Conservation (phyloP, 2,329 filamentous ascomycete species). For the Botrytis porri region DNA sequence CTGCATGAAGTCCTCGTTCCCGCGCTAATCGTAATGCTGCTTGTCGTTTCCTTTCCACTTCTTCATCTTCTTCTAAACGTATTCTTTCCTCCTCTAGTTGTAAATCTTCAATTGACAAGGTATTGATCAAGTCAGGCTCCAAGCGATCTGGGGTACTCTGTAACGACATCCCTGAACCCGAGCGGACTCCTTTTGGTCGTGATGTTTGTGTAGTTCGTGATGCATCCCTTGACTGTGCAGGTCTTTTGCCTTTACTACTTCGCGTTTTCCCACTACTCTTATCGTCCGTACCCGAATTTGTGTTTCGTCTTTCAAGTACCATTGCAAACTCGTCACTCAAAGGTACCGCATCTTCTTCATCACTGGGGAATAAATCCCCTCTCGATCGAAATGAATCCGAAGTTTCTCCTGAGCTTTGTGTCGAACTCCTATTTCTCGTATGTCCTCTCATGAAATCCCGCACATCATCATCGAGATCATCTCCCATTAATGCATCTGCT, state of each 20-base stretch:
- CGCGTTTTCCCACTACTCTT: conserved; percentile 64
- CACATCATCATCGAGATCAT: conserved; percentile 33
- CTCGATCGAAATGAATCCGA: conserved; percentile 83
- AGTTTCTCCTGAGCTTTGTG: conserved; percentile 75
- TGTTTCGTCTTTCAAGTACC: conserved; percentile 69
- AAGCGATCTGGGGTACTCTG: conserved; percentile 38
- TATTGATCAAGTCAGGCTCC: conserved; percentile 41
- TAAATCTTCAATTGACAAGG: conserved; percentile 51
- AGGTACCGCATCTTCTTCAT: conserved; percentile 82
- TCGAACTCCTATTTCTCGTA: conserved; percentile 63
- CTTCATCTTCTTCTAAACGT: conserved; percentile 49
- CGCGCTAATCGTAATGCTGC: conserved; percentile 52
- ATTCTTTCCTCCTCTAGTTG: conserved; percentile 50
- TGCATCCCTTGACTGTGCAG: conserved; percentile 45
- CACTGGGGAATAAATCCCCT: conserved; percentile 87
- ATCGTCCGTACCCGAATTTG: conserved; percentile 59
- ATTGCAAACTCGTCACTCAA: conserved; percentile 91
- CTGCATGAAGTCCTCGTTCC: conserved; percentile 47
- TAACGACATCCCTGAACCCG: conserved; percentile 32
- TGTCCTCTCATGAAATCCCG: conserved; percentile 30
- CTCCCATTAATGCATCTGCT: conserved; percentile 67
- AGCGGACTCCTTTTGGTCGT: conserved; percentile 23
- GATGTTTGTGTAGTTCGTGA: conserved; percentile 47
- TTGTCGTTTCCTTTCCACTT: conserved; percentile 51
- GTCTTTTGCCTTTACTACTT: conserved; percentile 59